Evolutionary conservation across 2,329 filamentous ascomycete genomes (phyloP), one percentile per base, ranked within the genome.

Genomic region (Neopestalotiopsis rosae): DNA sequence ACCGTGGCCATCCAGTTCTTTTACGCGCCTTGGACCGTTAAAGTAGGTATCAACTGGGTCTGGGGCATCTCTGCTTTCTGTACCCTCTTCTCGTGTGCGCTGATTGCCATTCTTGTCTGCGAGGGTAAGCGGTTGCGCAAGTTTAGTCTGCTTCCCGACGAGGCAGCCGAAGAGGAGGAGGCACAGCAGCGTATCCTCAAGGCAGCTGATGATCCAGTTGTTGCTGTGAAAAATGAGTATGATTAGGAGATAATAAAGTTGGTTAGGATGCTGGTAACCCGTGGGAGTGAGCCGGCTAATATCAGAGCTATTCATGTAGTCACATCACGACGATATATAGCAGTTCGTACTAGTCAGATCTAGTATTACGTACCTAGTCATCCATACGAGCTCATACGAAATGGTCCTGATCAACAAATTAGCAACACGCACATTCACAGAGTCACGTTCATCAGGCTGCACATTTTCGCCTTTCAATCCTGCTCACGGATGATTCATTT

Each of bases 1-100:
- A 20, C 42, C 30, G 20, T 66, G n/a, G 20, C 45, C 17, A 66
- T 66, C 20, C 24, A 66, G 9, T 66, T 66, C 32, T 66, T 32
- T 28, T 32, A 32, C 24, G 20, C 24, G 24, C 45, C 64, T 7
- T 66, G 64, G 64, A 66, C 32, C 20, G 3, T 24, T 3, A 28
- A 12, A 5, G 49, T 66, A 10, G 64, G 64, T 1, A 38, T 66
- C 32, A 34, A 34, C 28, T 66, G 64, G 64, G 64, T 57, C 7
- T 66, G 32, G n/a, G 64, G 64, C 3, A 56, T 34, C 30, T 17
- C 32, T 45, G 45, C 64, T 1, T 66, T 57, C 49, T 57, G 52
- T 20, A 34, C 24, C 14, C 24, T 40, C 32, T 32, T 32, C 28
- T 56, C 45, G 7, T 62, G 42, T 17, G 38, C 20, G 32, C 20